Evolutionary conservation across 192 early-diverging fungal species (phyloP), one percentile per base, ranked within the genome.

Genomic region (Entomortierella lignicola): DNA sequence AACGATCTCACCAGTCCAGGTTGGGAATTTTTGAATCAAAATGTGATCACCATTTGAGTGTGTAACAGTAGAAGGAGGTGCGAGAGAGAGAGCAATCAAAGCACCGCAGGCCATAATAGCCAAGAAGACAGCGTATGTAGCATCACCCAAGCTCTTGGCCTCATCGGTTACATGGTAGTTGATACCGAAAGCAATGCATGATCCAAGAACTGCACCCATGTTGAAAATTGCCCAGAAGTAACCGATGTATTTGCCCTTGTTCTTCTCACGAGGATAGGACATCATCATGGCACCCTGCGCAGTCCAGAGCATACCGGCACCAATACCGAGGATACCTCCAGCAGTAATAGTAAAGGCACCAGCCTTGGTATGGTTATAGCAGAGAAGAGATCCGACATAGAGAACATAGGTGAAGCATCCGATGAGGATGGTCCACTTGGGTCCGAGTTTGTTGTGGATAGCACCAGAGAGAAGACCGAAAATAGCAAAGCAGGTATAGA

Each of bases 171-270:
- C 56, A 60, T 93, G 75, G 85, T 81, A 95, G 81, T 94, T 90
- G 60, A 91, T 85, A 44, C 82, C 90, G 52, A 95, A 87, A 30
- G 88, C 87, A 67, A 96, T 86, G 39, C 91, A 85, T 57, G 90
- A 89, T 71, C 95, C 95, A 26, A 96, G 61, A 64, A 93, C 88
- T 37, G 91, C 95, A 59, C 95, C 95, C 71, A 91, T 80, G 70
- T 85, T 85, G 87, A 95, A 97, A 57, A 95, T 91, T 64, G 90
- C 85, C 95, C 95, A 97, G 88, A 97, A 97, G 37, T 91, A 84
- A 25, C 90, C 90, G 55, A 97, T 94, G 81, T 85, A 94, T 64
- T 85, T 88, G 42, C 92, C 94, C 85, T 95, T 95, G 48, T 92
- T 85, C n/a, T 88, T 72, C 70, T 95, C 94, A 20, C 82, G 81